phyloP scores from a whole-genome alignment of 306 rosid genomes.

The Acacia confusa region DNA sequence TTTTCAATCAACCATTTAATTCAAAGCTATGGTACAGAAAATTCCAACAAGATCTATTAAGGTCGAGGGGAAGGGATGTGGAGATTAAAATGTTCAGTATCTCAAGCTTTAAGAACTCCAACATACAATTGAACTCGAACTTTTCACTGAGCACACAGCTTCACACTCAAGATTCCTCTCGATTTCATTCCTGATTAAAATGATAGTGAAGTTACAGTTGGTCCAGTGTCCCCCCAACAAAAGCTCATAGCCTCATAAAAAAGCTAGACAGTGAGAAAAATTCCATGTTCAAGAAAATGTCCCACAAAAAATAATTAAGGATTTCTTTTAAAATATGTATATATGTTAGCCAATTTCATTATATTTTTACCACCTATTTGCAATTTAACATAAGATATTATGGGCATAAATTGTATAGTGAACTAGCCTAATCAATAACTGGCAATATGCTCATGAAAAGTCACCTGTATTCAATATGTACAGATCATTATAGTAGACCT shows the following conservation, averaged over 20 bases:
- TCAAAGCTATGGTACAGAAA: conserved; percentile 8
- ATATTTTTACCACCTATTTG: background rate
- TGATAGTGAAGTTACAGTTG: background rate
- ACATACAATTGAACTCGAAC: background rate
- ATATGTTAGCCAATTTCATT: conserved; percentile 1
- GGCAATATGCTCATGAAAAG: conserved; percentile 18
- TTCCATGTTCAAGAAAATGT: conserved; percentile 17
- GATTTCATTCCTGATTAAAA: background rate
- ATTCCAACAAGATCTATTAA: background rate
- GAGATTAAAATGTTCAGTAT: conserved; percentile 12
- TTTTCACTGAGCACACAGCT: background rate
- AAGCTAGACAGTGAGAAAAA: background rate
- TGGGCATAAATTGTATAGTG: background rate
- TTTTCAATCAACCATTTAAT: conserved; percentile 8
- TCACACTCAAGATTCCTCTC: background rate
- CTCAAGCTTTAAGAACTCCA: conserved; percentile 9
- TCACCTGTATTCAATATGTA: conserved; percentile 92
- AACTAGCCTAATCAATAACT: conserved; percentile 20
- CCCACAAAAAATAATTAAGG: conserved; percentile 19
- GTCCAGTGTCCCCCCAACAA: background rate
- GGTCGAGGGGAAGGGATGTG: background rate
- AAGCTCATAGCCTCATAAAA: conserved; percentile 22
- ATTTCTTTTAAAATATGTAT: background rate
- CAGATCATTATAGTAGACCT: conserved; percentile 84
- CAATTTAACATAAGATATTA: conserved; percentile 15